Percentiles rank a stretch among this genome's conserved stretches.
Conservation (phyloP, 257 asterid genomes). For the Petunia secreta region DNA sequence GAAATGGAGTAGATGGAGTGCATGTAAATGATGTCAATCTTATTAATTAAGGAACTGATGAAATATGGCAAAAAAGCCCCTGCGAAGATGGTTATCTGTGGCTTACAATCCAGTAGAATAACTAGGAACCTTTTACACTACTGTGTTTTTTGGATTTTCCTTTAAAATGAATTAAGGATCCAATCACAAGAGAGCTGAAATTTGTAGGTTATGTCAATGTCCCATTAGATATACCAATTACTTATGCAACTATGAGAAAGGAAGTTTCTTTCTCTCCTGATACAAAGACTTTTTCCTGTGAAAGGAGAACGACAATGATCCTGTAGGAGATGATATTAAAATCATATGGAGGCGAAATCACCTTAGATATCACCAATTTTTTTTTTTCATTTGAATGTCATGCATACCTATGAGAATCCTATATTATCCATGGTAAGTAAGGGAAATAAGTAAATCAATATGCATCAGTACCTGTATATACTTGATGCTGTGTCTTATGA, state of each 20-base stretch:
- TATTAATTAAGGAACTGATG: conserved; percentile 16
- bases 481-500: conserved; percentile 11
- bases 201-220: conserved; percentile 5
- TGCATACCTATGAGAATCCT: not conserved
- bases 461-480: not conserved
- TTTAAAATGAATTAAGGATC: not conserved
- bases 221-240: not conserved
- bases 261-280: not conserved
- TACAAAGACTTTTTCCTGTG: not conserved
- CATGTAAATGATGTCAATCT: not conserved
- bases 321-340: conserved; percentile 13
- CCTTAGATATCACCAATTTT: not conserved
- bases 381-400: conserved; percentile 5
- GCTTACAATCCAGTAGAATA: not conserved
- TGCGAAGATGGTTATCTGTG: not conserved
- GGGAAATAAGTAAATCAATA: not conserved
- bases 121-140: not conserved
- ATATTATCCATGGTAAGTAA: not conserved
- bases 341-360: not conserved
- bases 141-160: not conserved
- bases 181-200: not conserved
- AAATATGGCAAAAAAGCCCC: not conserved
- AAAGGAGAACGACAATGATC: not conserved
- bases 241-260: not conserved
- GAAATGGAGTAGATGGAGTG: conserved; percentile 1